A percentile compares a stretch with the other conserved stretches of the same genome.
These are phyloP conservation scores for Neurospora sp. DNA, from an alignment of 495 filamentous ascomycete species.

Conservation along the genomic window DNA sequence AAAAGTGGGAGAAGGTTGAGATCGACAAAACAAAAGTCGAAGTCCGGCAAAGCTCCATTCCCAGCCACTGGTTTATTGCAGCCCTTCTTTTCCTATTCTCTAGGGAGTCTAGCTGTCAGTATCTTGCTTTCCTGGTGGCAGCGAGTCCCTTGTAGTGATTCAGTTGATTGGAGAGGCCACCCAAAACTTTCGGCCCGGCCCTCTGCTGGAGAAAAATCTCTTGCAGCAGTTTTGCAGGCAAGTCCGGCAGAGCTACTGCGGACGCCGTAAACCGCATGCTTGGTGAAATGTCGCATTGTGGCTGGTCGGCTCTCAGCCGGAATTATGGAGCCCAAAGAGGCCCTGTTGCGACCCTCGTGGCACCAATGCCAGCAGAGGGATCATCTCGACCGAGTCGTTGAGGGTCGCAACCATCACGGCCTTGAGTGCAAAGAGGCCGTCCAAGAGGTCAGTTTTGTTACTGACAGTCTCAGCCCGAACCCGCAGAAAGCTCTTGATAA, in stretches of 20 bases:
- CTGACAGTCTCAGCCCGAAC: background rate
- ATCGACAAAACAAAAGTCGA: background rate
- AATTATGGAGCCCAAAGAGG: background rate
- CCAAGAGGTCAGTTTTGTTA: background rate
- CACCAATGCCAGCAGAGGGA: background rate
- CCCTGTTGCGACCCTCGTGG: background rate
- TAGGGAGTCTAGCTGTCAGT: background rate
- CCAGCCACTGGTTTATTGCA: background rate
- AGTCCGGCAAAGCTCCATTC: background rate
- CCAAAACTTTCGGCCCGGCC: background rate
- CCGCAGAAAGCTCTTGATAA: background rate
- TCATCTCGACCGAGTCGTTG: background rate
- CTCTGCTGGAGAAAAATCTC: background rate
- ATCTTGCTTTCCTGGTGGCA: background rate
- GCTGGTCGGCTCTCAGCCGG: background rate
- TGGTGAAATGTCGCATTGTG: background rate
- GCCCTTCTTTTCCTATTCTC: background rate
- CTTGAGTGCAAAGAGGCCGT: background rate
- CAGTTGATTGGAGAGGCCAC: background rate
- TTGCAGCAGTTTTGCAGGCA: background rate
- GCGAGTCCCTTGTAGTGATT: background rate
- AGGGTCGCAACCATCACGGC: background rate
- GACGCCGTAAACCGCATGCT: background rate
- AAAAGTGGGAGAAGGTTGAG: background rate
- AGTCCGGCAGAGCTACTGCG: background rate